A percentile compares a stretch with the other conserved stretches of the same genome.
phyloP scores from a whole-genome alignment of 768 basidiomycete species.

The Sarcodon sp. region DNA sequence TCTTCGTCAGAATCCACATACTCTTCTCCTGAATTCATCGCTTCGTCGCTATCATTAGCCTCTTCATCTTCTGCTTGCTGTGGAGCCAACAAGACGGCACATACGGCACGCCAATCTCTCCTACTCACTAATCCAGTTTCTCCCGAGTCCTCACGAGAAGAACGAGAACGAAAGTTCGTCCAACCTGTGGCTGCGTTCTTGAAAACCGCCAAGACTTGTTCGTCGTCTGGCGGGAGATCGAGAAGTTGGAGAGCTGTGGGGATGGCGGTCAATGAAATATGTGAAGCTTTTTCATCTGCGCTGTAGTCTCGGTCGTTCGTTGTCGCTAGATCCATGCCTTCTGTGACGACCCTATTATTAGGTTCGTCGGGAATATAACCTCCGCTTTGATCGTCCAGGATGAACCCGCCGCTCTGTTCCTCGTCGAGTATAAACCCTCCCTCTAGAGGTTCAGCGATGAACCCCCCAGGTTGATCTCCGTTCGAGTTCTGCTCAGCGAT shows the following conservation, averaged over 20 bases:
- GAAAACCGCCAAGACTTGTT: slow-evolving; percentile 61
- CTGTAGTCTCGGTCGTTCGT: slow-evolving; percentile 3
- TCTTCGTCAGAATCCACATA: slow-evolving; percentile 11
- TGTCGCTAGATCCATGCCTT: slow-evolving; percentile 2
- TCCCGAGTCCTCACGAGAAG: slow-evolving; percentile 6
- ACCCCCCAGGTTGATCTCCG: slow-evolving; percentile 16
- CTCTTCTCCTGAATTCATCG: slow-evolving; percentile 16
- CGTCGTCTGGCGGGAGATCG: slow-evolving; percentile 48
- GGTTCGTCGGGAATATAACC: slow-evolving; percentile 12
- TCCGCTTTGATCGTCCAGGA: slow-evolving; percentile 15
- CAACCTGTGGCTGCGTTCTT: slow-evolving; percentile 67
- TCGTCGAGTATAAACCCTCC: slow-evolving; percentile 5
- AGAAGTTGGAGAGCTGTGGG: slow-evolving; percentile 51
- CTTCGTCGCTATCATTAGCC: slow-evolving; percentile 13
- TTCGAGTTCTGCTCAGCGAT: too few species aligned
- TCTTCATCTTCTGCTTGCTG: slow-evolving; percentile 15
- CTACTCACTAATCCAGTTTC: slow-evolving; percentile 31
- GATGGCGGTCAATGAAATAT: slow-evolving; percentile 43
- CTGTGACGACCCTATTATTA: not conserved
- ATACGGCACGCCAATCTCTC: slow-evolving; percentile 74
- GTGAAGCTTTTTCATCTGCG: not conserved
- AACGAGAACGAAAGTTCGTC: slow-evolving; percentile 18
- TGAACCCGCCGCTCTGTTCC: slow-evolving; percentile 16
- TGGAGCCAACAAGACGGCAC: slow-evolving; percentile 48
- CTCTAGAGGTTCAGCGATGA: slow-evolving; percentile 16